Evolutionary conservation across 768 basidiomycete species (phyloP).

Genomic region (Pleurotus salmoneostramineus): DNA sequence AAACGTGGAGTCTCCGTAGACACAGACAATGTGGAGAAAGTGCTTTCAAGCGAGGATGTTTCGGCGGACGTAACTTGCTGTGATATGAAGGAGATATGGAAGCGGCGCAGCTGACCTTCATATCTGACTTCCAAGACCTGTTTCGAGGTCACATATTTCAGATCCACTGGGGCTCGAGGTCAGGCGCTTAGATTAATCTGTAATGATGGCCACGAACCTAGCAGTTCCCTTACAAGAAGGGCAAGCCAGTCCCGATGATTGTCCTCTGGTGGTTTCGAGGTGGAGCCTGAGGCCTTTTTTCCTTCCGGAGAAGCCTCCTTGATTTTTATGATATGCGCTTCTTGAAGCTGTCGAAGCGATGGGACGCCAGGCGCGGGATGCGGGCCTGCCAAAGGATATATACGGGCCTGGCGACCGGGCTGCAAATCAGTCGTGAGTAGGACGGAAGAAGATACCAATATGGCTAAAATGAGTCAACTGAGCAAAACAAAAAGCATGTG

Average conservation of each 20-base stretch:
- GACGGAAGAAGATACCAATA: constrained; percentile 52
- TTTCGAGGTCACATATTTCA: constrained; percentile 60
- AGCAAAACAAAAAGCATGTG: constrained; percentile 12
- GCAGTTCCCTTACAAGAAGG: constrained; percentile 59
- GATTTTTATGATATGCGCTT: constrained; percentile 50
- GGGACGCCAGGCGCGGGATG: constrained; percentile 40
- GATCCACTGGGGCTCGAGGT: constrained; percentile 48
- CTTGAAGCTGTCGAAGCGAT: constrained; percentile 41
- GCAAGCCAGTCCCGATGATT: constrained; percentile 64
- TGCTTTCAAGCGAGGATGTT: constrained; percentile 28
- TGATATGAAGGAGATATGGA: constrained; percentile 48
- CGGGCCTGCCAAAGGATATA: constrained; percentile 45
- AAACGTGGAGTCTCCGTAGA: constrained; percentile 29
- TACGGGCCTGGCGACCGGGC: constrained; percentile 41
- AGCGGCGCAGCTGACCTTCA: constrained; percentile 56
- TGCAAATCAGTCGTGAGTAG: constrained; percentile 57
- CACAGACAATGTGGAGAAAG: constrained; percentile 43
- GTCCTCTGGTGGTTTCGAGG: constrained; percentile 16
- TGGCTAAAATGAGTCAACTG: constrained; percentile 31
- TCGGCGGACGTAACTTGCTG: constrained; percentile 16
- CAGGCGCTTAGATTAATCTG: constrained; percentile 12
- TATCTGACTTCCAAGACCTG: constrained; percentile 64
- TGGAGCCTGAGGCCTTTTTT: constrained; percentile 5
- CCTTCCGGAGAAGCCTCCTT: constrained; percentile 36
- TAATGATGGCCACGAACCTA: constrained; percentile 43